Percentiles rank a stretch among this genome's conserved stretches.
Evolutionary conservation across 2,329 filamentous ascomycete genomes (phyloP).

Genomic region (Nemania abortiva): DNA sequence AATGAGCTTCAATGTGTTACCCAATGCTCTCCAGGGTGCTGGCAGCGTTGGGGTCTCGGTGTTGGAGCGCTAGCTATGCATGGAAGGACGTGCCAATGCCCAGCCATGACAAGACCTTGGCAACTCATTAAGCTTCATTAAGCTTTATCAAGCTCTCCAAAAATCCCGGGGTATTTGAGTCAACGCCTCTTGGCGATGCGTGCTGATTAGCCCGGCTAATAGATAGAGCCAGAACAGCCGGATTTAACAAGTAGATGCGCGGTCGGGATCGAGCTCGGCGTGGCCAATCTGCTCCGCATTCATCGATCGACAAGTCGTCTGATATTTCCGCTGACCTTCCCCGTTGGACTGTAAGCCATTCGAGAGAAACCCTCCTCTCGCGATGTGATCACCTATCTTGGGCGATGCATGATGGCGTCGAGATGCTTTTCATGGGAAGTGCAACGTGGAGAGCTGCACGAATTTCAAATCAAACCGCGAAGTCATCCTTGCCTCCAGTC

Average conservation of each 20-base stretch:
- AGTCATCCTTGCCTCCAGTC: slow-evolving; percentile 1
- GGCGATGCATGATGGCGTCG: slow-evolving; percentile 11
- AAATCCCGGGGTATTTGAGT: slow-evolving; percentile 18
- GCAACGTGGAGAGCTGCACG: slow-evolving; percentile 15
- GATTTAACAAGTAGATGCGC: slow-evolving; percentile 17
- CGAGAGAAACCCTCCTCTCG: slow-evolving; percentile 12
- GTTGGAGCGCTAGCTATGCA: slow-evolving; percentile 35
- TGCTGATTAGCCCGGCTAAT: slow-evolving; percentile 37
- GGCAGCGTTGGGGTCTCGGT: slow-evolving; percentile 7
- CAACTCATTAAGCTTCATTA: slow-evolving; percentile 37
- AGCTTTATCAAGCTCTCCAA: slow-evolving; percentile 12
- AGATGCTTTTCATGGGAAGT: slow-evolving; percentile 2
- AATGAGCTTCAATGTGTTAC: slow-evolving; percentile 8
- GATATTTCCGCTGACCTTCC: slow-evolving; percentile 27
- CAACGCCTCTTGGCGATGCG: slow-evolving; percentile 30
- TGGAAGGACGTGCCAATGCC: slow-evolving; percentile 34
- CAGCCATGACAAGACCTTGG: slow-evolving; percentile 30
- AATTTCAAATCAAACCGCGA: slow-evolving; percentile 30
- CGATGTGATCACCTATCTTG: slow-evolving; percentile 18
- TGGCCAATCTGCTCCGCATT: slow-evolving; percentile 15
- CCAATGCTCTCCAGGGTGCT: slow-evolving; percentile 6
- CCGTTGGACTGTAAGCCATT: slow-evolving; percentile 27
- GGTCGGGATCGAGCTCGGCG: slow-evolving; percentile 13
- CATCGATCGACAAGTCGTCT: slow-evolving; percentile 3
- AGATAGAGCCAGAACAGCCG: slow-evolving; percentile 30